Conservation (phyloP, 116 monocot species). For the Posidonia oceanica region DNA sequence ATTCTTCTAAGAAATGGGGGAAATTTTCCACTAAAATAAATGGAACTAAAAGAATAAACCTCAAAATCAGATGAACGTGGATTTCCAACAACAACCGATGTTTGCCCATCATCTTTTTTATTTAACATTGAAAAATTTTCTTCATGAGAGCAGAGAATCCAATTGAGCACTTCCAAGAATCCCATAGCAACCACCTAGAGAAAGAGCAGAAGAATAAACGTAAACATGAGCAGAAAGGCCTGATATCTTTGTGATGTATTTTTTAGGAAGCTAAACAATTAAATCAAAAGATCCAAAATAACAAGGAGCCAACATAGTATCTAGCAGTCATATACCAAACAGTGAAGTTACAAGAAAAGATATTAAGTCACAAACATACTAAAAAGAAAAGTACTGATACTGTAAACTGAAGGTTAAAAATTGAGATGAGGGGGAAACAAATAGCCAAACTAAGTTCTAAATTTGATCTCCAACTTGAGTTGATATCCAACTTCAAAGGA, state of each 20-base stretch:
- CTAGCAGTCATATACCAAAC: neutral
- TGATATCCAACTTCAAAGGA: too few species aligned
- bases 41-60: slow-evolving; percentile 3
- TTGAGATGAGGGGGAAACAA: too few species aligned
- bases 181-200: slow-evolving; percentile 21
- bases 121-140: slow-evolving; percentile 30
- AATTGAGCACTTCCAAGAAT: slow-evolving; percentile 23
- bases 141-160: slow-evolving; percentile 22
- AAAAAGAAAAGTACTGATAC: too few species aligned
- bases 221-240: neutral
- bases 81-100: slow-evolving; percentile 19
- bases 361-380: too few species aligned
- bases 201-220: neutral
- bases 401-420: too few species aligned
- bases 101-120: slow-evolving; percentile 18
- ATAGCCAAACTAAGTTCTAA: too few species aligned
- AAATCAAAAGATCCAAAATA: too few species aligned
- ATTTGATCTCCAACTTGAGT: too few species aligned
- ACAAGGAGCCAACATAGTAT: neutral
- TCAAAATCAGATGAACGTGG: slow-evolving; percentile 25
- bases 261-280: too few species aligned
- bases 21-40: neutral
- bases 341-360: neutral
- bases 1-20: neutral
- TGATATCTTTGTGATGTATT: neutral